These are phyloP conservation scores for Euryodendron excelsum DNA, from an alignment of 148 eudicot genomes.

Conservation along the genomic window DNA sequence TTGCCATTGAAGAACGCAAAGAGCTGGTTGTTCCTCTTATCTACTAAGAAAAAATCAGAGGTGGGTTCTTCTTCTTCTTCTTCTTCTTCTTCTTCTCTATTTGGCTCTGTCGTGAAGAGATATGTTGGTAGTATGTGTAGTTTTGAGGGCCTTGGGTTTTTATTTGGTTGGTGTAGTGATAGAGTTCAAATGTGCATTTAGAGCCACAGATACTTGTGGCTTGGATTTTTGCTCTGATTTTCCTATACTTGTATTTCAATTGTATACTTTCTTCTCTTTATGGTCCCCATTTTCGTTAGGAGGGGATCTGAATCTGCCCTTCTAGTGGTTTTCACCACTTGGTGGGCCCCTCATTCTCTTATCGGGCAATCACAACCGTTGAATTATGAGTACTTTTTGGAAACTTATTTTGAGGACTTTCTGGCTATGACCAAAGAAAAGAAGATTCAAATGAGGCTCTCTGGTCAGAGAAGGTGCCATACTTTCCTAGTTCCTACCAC, in stretches of 20 bases:
- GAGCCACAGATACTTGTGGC: conserved; percentile 33
- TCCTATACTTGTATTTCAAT: conserved; percentile 14
- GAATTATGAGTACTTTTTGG: background rate
- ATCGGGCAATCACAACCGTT: background rate
- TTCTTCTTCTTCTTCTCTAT: background rate
- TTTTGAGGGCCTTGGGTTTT: conserved; percentile 21
- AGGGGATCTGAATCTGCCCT: conserved; percentile 30
- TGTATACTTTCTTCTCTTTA: background rate
- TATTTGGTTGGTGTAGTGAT: conserved; percentile 20
- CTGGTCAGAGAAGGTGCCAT: background rate
- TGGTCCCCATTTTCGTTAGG: conserved; percentile 23
- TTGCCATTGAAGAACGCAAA: conserved; percentile 32
- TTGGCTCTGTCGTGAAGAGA: conserved; percentile 10
- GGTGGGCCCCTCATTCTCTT: background rate
- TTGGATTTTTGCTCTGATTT: conserved; percentile 14
- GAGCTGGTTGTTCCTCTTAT: too few species aligned
- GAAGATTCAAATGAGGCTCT: background rate
- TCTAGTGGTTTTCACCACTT: conserved; percentile 20
- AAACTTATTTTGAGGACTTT: too few species aligned
- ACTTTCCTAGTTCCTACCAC: background rate
- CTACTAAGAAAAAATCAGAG: background rate
- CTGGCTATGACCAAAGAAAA: background rate
- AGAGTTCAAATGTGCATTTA: background rate
- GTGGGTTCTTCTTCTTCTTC: background rate
- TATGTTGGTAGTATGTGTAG: conserved; percentile 12